Evolutionary conservation across 1,284 basidiomycete genomes (phyloP).

Genomic region (Fistulina hepatica): DNA sequence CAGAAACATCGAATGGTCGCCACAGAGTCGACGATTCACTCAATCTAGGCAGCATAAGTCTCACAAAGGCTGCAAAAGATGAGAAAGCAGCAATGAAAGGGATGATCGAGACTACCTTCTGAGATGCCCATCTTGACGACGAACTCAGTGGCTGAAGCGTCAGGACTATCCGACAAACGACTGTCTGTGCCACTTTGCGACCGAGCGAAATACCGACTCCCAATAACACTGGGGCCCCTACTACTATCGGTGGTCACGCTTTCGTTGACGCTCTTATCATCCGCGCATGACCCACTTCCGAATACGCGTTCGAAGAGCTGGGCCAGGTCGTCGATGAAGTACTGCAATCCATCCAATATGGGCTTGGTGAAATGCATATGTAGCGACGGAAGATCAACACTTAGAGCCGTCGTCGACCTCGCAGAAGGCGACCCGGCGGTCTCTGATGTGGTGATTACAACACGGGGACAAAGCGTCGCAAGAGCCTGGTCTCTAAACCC

Average conservation of each 20-base stretch:
- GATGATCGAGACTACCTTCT: constrained; percentile 36
- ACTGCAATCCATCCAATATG: constrained; percentile 66
- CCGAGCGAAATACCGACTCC: constrained; percentile 72
- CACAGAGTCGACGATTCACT: constrained; percentile 11
- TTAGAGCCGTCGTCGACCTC: constrained; percentile 25
- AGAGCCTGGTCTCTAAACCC: constrained; percentile 5
- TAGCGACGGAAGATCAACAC: constrained; percentile 54
- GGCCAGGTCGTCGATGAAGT: constrained; percentile 74
- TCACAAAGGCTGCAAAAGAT: constrained; percentile 24
- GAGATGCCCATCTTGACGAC: constrained; percentile 43
- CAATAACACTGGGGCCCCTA: constrained; percentile 63
- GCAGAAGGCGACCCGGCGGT: constrained; percentile 9
- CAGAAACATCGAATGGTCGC: constrained; percentile 46
- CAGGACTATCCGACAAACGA: constrained; percentile 22
- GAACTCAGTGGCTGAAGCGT: constrained; percentile 28
- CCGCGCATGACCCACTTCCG: no score
- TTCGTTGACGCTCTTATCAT: constrained; percentile 23
- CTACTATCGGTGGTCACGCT: constrained; percentile 28
- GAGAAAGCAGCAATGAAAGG: constrained; percentile 2
- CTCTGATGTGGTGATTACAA: constrained; percentile 22
- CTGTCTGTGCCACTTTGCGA: constrained; percentile 29
- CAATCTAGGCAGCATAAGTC: constrained; percentile 25
- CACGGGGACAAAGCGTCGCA: constrained; percentile 23
- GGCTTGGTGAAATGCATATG: constrained; percentile 53
- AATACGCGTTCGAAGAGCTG: constrained; percentile 48